These are phyloP conservation scores for Erucastrum elatum DNA, from an alignment of 345 rosid genomes.

Conservation along the genomic window DNA sequence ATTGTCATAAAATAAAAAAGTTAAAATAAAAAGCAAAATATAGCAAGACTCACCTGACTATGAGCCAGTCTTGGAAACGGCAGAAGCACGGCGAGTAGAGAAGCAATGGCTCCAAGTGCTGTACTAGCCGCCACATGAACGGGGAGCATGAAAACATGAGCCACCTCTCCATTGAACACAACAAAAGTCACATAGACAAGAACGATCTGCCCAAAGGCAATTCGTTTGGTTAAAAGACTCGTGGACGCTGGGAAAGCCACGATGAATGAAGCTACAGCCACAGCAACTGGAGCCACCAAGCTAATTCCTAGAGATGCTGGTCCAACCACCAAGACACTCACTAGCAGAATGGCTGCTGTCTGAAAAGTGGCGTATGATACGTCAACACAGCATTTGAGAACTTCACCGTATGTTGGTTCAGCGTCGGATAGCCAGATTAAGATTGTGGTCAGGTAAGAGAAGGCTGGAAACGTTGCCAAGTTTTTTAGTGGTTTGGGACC, in stretches of 20 bases:
- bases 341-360: constrained; percentile 41
- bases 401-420: constrained; percentile 68
- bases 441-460: constrained; percentile 67
- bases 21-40: neutral
- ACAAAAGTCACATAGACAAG: constrained; percentile 61
- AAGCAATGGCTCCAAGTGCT: constrained; percentile 70
- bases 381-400: constrained; percentile 56
- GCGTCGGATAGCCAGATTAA: constrained; percentile 64
- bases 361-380: constrained; percentile 56
- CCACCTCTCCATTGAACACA: constrained; percentile 46
- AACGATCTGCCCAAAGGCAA: constrained; percentile 80
- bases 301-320: constrained; percentile 47
- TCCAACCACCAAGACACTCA: constrained; percentile 47
- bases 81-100: constrained; percentile 63
- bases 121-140: constrained; percentile 67
- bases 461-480: constrained; percentile 56
- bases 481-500: constrained; percentile 47
- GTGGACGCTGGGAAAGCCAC: constrained; percentile 78
- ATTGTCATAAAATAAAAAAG: neutral
- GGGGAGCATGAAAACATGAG: constrained; percentile 48
- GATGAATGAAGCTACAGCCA: constrained; percentile 52
- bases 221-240: constrained; percentile 60
- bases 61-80: constrained; percentile 74
- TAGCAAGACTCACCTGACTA: constrained; percentile 47
- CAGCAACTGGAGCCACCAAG: constrained; percentile 53